Evolutionary conservation across 768 basidiomycete genomes (phyloP).

Genomic region (Pleurotus sapidus): DNA sequence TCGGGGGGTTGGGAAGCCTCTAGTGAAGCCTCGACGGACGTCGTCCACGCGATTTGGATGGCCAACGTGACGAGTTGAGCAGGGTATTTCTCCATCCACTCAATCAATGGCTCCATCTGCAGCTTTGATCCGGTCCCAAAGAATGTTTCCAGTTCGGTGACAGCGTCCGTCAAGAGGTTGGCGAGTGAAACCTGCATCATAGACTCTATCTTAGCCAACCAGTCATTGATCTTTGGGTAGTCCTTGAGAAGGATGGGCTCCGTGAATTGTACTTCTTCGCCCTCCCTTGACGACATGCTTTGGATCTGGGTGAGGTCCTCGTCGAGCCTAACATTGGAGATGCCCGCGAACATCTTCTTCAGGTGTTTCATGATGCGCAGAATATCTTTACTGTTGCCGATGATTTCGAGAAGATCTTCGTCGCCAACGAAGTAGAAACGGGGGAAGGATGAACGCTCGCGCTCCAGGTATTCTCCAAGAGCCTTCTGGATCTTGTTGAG

Average conservation of each 20-base stretch:
- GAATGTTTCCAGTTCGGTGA: constrained; percentile 76
- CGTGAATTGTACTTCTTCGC: constrained; percentile 87
- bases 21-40: constrained; percentile 71
- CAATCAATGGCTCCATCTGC: constrained; percentile 67
- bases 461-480: constrained; percentile 96
- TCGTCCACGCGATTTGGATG: constrained; percentile 93
- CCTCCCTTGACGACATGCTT: constrained; percentile 94
- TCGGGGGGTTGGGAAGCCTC: constrained; percentile 56
- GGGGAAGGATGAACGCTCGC: constrained; percentile 96
- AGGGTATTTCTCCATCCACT: constrained; percentile 93
- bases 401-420: constrained; percentile 97
- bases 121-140: constrained; percentile 66
- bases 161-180: constrained; percentile 73
- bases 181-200: constrained; percentile 94
- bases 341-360: constrained; percentile 99
- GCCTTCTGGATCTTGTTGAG: constrained; percentile 99
- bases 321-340: constrained; percentile 85
- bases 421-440: constrained; percentile 99
- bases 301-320: constrained; percentile 86
- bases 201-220: constrained; percentile 88
- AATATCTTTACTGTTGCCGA: constrained; percentile 99
- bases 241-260: constrained; percentile 86
- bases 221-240: constrained; percentile 97
- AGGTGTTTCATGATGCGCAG: constrained; percentile 98
- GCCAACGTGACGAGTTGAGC: constrained; percentile 97